Evolutionary conservation across 352 stramenopile genomes (phyloP).

Genomic region (Elongisporangium anandrum): DNA sequence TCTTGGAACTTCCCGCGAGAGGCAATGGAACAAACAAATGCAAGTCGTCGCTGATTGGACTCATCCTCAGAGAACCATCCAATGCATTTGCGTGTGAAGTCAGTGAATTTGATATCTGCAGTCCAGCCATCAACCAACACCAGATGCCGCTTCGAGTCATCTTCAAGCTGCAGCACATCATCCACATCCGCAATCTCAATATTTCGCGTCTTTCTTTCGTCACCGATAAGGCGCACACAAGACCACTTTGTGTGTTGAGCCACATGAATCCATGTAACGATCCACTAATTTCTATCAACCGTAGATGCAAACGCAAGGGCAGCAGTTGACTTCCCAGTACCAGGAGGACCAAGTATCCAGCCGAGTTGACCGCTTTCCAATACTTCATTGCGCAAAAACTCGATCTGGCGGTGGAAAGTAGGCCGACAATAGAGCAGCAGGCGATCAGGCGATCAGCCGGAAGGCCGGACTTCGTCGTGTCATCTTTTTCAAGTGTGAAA

Average conservation of each 20-base stretch:
- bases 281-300: conserved; percentile 9
- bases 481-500: background rate
- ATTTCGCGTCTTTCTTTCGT: too few species aligned
- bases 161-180: conserved; percentile 2
- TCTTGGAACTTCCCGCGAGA: conserved; percentile 9
- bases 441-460: background rate
- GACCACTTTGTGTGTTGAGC: background rate
- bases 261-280: conserved; percentile 13
- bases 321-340: conserved; percentile 14
- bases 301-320: conserved; percentile 10
- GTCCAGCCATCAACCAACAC: conserved; percentile 6
- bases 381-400: too few species aligned
- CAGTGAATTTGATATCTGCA: background rate
- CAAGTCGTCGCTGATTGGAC: background rate
- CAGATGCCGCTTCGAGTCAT: background rate
- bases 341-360: conserved; percentile 6
- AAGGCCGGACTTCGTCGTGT: background rate
- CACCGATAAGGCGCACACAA: conserved; percentile 1
- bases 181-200: conserved; percentile 3
- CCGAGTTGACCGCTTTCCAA: too few species aligned
- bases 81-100: background rate
- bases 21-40: conserved; percentile 7
- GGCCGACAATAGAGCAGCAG: too few species aligned
- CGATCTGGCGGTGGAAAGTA: too few species aligned
- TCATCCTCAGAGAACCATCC: conserved; percentile 1